Evolutionary conservation across 139 green algal species (phyloP).

Genomic region (Chlorella sorokiniana): DNA sequence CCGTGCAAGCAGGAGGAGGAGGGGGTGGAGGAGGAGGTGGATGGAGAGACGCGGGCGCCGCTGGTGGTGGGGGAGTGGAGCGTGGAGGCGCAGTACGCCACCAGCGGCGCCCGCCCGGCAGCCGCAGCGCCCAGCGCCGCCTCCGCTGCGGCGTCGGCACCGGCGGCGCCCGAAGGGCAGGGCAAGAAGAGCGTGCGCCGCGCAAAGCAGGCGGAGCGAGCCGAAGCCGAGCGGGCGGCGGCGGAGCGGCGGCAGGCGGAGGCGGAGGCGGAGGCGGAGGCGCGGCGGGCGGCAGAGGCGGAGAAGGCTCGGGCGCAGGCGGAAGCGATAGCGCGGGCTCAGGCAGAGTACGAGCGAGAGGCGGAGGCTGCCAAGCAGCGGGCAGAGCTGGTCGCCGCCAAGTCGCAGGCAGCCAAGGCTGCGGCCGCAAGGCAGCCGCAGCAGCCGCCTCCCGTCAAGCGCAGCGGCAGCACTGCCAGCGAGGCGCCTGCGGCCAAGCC

Average conservation of each 20-base stretch:
- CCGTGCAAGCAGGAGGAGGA: slow-evolving; percentile 21
- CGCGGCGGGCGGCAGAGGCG: neutral
- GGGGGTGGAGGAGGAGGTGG: neutral
- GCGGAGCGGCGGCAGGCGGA: slow-evolving; percentile 1
- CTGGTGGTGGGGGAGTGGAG: slow-evolving; percentile 24
- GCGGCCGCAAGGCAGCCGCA: neutral
- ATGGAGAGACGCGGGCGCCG: neutral
- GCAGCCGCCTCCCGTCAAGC: neutral
- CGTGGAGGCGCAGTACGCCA: slow-evolving; percentile 15
- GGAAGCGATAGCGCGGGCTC: neutral
- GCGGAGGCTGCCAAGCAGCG: neutral
- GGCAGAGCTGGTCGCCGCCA: neutral
- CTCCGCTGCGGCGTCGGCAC: neutral
- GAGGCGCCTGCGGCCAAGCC: neutral
- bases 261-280: neutral
- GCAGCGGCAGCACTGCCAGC: neutral
- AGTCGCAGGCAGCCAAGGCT: neutral
- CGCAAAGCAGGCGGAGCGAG: neutral
- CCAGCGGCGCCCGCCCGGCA: neutral
- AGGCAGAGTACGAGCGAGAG: neutral
- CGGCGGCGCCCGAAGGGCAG: neutral
- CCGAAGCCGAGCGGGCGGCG: neutral
- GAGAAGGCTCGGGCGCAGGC: neutral
- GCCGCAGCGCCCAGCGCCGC: neutral
- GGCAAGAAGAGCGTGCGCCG: neutral